These are phyloP conservation scores for Sambucus nigra DNA, from an alignment of 129 eudicot species.

Conservation along the genomic window DNA sequence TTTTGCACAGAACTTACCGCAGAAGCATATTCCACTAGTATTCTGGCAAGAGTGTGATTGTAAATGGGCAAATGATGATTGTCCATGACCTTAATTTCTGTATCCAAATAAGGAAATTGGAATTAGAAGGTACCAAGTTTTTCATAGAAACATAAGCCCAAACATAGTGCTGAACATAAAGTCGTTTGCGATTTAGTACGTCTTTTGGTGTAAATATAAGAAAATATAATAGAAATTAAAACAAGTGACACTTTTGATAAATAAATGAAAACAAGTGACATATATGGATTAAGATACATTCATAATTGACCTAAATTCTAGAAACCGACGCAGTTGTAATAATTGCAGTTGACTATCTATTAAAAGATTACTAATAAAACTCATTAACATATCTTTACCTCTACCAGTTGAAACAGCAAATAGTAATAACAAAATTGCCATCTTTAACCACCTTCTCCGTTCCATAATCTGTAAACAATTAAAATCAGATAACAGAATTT, in stretches of 20 bases:
- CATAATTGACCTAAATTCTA: no score
- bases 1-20: slow-evolving; percentile 43
- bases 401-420: slow-evolving; percentile 39
- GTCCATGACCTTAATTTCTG: slow-evolving; percentile 42
- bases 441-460: slow-evolving; percentile 29
- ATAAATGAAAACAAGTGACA: no score
- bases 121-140: background rate
- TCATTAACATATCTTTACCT: slow-evolving; percentile 30
- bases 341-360: no score
- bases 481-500: background rate
- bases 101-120: slow-evolving; percentile 9
- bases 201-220: background rate
- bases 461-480: slow-evolving; percentile 35
- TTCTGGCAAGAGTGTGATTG: slow-evolving; percentile 74
- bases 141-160: slow-evolving; percentile 1
- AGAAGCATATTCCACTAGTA: slow-evolving; percentile 77
- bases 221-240: background rate
- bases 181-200: background rate
- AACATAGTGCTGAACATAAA: background rate
- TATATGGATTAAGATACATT: no score
- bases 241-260: no score
- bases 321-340: no score
- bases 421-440: slow-evolving; percentile 29
- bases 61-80: slow-evolving; percentile 32
- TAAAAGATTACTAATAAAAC: no score